Evolutionary conservation across 2,329 filamentous ascomycete genomes (phyloP), one percentile per base, ranked within the genome.

Genomic region (Curvularia spicifera): DNA sequence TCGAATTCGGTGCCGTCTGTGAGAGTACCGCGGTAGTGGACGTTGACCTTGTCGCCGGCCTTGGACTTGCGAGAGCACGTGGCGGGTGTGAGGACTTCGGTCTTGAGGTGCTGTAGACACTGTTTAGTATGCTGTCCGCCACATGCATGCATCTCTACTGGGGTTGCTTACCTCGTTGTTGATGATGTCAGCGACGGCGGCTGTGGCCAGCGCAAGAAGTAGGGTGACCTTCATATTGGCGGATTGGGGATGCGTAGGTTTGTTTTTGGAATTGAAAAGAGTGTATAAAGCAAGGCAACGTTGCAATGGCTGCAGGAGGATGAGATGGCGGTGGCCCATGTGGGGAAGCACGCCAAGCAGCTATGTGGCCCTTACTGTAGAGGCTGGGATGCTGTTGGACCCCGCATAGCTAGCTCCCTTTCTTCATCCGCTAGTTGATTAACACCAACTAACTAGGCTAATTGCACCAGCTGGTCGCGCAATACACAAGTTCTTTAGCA

Each of bases 21-120:
- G 31, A 97, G 85, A 1, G 90, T 95, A 69, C 94, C 94, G 55
- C 85, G 85, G 83, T 98, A 70, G 82, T 97, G 93, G 71, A 97
- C 92, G 54, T 88, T 83, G 73, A 97, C 87, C 64, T 83, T 87
- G 80, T 97, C 93, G 66, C 92, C 92, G 42, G 71, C 67, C 56
- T 75, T 68, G 20, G 79, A 90, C 81, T 91, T 93, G 78, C 92
- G 89, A 50, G 87, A 86, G 83, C 93, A 97, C 67, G 91, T 86
- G 64, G 91, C 89, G 26, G 85, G 81, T 58, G 87, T 83, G 51
- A 88, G 90, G 66, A 91, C 87, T 66, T 96, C 87, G 75, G 97
- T 91, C 78, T 90, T 85, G 68, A 97, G 86, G 57, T 80, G 78
- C 67, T 89, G 59, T 82, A 77, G 13, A 29, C n/a, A 4, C 10